These are phyloP conservation scores for Chlorella vulgaris DNA, from an alignment of 139 green algal genomes.

Conservation along the genomic window DNA sequence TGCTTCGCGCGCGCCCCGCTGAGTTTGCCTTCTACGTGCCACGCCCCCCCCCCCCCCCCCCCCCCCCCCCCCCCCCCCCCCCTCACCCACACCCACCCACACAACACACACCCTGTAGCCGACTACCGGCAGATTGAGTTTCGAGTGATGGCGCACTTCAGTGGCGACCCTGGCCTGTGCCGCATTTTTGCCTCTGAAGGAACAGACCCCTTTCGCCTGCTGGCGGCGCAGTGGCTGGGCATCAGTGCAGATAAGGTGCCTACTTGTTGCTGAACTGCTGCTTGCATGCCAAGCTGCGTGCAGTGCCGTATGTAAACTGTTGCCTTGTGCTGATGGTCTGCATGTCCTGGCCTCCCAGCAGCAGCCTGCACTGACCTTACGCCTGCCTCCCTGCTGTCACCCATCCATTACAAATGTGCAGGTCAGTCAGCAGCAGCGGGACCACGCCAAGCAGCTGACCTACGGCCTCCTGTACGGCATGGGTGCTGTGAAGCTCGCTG, in stretches of 20 bases:
- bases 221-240: conserved; percentile 61
- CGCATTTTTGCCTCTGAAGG: conserved; percentile 51
- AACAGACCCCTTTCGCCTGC: conserved; percentile 77
- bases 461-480: conserved; percentile 89
- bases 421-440: conserved; percentile 63
- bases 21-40: neutral
- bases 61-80: too few species aligned
- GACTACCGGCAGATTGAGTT: conserved; percentile 94
- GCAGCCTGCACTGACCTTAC: too few species aligned
- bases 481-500: conserved; percentile 60
- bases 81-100: too few species aligned
- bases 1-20: neutral
- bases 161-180: conserved; percentile 65
- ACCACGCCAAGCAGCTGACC: conserved; percentile 77
- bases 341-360: too few species aligned
- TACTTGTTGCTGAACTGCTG: neutral
- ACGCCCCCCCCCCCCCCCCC: neutral
- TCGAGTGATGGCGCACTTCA: conserved; percentile 92
- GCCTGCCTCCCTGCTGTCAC: neutral
- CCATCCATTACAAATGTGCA: neutral
- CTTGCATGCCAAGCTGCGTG: neutral
- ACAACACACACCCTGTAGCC: conserved; percentile 4
- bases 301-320: neutral
- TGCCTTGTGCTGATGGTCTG: too few species aligned
- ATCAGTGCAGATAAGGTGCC: conserved; percentile 23